Percentiles rank a stretch among this genome's conserved stretches.
Evolutionary conservation across 1,284 basidiomycete genomes (phyloP).

Genomic region (Ceratobasidium sp.): DNA sequence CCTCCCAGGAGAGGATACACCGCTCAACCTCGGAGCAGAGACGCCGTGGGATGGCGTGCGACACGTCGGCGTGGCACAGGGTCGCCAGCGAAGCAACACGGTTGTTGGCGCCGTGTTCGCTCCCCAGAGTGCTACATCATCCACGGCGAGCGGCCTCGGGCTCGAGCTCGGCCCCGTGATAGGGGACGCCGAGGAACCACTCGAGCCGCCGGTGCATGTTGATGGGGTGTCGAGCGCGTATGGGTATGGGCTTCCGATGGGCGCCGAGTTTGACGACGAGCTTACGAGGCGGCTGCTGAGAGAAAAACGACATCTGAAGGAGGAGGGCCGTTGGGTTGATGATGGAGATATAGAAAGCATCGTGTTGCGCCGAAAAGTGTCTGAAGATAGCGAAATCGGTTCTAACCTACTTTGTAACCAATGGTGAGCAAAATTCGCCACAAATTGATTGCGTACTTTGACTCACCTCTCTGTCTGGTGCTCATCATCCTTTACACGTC

Average conservation of each 20-base stretch:
- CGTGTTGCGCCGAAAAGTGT: conserved; percentile 16
- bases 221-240: conserved; percentile 30
- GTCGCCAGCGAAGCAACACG: conserved; percentile 42
- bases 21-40: conserved; percentile 31
- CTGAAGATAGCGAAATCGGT: conserved; percentile 12
- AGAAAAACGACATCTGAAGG: conserved; percentile 27
- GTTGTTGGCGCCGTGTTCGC: conserved; percentile 16
- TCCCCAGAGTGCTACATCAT: conserved; percentile 2
- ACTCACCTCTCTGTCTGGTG: conserved; percentile 8
- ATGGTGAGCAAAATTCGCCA: conserved; percentile 22
- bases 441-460: conserved; percentile 1
- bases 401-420: conserved; percentile 31
- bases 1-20: conserved; percentile 27
- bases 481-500: conserved; percentile 5
- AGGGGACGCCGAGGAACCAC: conserved; percentile 26
- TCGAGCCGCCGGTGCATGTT: conserved; percentile 9
- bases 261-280: conserved; percentile 31
- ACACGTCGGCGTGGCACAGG: conserved; percentile 29
- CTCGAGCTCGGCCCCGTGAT: conserved; percentile 1
- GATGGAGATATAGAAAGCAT: conserved; percentile 36
- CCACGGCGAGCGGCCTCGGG: conserved; percentile 14
- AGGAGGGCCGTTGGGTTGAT: conserved; percentile 33
- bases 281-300: conserved; percentile 19
- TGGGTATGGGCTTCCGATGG: conserved; percentile 3
- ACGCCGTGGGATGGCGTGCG: conserved; percentile 26